These are phyloP conservation scores for Boletus speciosus DNA, from an alignment of 768 basidiomycete species.

Conservation along the genomic window DNA sequence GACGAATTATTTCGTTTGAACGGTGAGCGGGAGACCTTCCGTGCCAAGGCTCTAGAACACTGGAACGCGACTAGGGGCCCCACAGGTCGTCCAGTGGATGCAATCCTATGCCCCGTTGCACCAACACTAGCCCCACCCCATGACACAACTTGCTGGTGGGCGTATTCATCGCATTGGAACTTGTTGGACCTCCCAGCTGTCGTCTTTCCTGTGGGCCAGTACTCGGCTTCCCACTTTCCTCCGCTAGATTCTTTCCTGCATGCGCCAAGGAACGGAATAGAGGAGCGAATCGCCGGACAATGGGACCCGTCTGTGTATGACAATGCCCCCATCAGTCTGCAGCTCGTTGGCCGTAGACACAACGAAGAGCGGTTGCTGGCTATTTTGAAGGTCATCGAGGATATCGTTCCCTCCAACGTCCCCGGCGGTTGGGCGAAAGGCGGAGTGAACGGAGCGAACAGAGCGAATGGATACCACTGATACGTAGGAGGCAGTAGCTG, in stretches of 20 bases:
- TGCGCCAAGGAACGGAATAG: constrained; percentile 34
- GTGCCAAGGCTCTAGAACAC: constrained; percentile 37
- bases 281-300: constrained; percentile 35
- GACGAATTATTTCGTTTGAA: constrained; percentile 45
- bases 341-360: constrained; percentile 48
- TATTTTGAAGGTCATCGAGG: constrained; percentile 40
- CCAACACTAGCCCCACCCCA: constrained; percentile 49
- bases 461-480: constrained; percentile 11
- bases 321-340: constrained; percentile 44
- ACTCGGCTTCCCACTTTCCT: constrained; percentile 25
- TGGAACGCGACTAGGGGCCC: constrained; percentile 40
- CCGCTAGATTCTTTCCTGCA: constrained; percentile 10
- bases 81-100: constrained; percentile 47
- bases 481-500: neutral
- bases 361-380: constrained; percentile 49
- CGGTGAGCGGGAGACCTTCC: constrained; percentile 40
- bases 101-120: constrained; percentile 44
- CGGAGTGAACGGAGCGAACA: constrained; percentile 7
- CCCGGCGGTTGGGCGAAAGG: constrained; percentile 8
- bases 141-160: constrained; percentile 47
- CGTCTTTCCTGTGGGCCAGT: constrained; percentile 45
- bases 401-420: constrained; percentile 14
- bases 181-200: constrained; percentile 46
- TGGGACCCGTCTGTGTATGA: constrained; percentile 43
- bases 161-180: constrained; percentile 53